Percentiles rank a stretch among this genome's conserved stretches.
Evolutionary conservation across 2,329 filamentous ascomycete species (phyloP).

Genomic region (Fusarium multiceps): DNA sequence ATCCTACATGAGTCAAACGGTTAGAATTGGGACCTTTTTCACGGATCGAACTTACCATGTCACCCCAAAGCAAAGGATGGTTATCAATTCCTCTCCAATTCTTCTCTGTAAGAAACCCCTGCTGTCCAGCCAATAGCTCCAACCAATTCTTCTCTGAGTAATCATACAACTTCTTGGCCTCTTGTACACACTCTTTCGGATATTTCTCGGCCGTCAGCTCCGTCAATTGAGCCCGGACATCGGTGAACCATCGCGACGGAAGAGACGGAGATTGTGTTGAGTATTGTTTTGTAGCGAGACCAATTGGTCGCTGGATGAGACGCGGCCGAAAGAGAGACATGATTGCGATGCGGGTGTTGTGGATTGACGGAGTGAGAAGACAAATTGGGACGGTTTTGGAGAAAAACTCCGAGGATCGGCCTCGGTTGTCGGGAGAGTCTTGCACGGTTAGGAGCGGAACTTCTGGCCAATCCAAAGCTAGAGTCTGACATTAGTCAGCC

Average conservation of each 20-base stretch:
- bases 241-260: constrained; percentile 28
- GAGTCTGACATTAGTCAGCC: fast-evolving
- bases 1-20: not conserved
- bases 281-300: not conserved
- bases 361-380: not conserved
- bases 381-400: not conserved
- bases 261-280: not conserved
- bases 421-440: not conserved
- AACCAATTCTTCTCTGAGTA: constrained; percentile 11
- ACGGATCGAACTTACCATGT: constrained; percentile 22
- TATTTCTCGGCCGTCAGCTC: not conserved
- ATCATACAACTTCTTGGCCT: not conserved
- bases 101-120: constrained; percentile 22
- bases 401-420: not conserved
- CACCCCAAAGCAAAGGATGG: constrained; percentile 31
- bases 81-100: constrained; percentile 26
- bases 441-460: not conserved
- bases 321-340: not conserved
- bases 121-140: constrained; percentile 19
- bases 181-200: constrained; percentile 1
- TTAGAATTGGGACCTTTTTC: not conserved
- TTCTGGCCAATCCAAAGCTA: not conserved
- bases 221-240: constrained; percentile 15
- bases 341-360: not conserved
- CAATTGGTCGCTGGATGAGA: not conserved